Conservation (phyloP, 2,329 filamentous ascomycete genomes). For the Alternaria postmessia region DNA sequence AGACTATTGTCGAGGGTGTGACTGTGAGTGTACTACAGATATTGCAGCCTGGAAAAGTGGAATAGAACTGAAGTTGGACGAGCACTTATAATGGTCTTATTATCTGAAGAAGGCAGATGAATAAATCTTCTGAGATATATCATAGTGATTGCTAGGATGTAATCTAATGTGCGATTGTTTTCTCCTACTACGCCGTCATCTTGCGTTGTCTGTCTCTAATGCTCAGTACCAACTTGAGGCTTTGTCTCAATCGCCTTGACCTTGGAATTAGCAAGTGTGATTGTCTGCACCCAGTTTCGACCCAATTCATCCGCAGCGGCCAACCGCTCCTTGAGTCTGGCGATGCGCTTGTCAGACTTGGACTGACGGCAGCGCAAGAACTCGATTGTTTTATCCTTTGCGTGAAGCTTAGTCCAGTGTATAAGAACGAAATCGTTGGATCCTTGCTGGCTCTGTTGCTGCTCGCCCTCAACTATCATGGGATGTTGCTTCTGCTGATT, state of each 20-base stretch:
- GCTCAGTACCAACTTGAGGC: background rate
- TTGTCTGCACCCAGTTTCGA: background rate
- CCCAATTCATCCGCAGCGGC: background rate
- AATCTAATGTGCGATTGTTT: background rate
- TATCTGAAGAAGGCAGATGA: background rate
- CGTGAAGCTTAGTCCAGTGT: background rate
- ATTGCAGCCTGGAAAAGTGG: background rate
- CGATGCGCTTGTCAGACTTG: background rate
- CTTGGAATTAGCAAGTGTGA: background rate
- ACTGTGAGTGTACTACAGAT: constrained; percentile 1
- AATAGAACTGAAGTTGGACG: background rate
- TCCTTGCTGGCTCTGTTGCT: background rate
- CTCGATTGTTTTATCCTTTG: background rate
- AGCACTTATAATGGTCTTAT: background rate
- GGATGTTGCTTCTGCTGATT: background rate
- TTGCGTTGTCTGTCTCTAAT: background rate
- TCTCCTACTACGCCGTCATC: background rate
- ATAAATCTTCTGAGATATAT: background rate
- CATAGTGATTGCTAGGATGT: background rate
- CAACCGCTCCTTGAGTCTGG: background rate
- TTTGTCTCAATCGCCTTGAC: background rate
- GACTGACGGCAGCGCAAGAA: background rate
- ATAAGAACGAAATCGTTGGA: background rate
- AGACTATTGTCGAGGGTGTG: background rate
- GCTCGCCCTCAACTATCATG: background rate